phyloP scores from a whole-genome alignment of 2,329 filamentous ascomycete species.

The Aaosphaeria arxii region DNA sequence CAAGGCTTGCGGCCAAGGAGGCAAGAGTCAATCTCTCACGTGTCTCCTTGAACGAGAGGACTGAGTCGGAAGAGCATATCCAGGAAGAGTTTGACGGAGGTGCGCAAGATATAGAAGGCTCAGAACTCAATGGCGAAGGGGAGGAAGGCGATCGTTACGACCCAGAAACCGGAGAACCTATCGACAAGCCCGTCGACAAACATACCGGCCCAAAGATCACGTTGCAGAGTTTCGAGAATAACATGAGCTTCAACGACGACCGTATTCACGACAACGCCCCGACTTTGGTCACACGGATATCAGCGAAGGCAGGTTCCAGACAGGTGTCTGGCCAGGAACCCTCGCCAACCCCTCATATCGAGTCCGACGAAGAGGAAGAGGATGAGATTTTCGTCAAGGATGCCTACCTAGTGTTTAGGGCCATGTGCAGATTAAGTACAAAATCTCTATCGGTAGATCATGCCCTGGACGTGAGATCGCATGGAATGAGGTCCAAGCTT shows the following conservation, averaged over 20 bases:
- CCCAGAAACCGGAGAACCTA: slow-evolving; percentile 35
- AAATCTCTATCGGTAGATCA: slow-evolving; percentile 88
- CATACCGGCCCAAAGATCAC: slow-evolving; percentile 59
- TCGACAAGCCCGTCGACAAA: slow-evolving; percentile 44
- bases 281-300: slow-evolving; percentile 63
- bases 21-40: slow-evolving; percentile 59
- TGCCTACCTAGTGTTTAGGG: slow-evolving; percentile 93
- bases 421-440: slow-evolving; percentile 95
- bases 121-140: slow-evolving; percentile 36
- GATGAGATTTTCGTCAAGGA: slow-evolving; percentile 97
- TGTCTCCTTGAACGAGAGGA: slow-evolving; percentile 40
- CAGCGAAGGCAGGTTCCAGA: slow-evolving; percentile 42
- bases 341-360: slow-evolving; percentile 27
- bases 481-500: slow-evolving; percentile 96
- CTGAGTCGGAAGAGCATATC: slow-evolving; percentile 30
- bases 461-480: slow-evolving; percentile 85
- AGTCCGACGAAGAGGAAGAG: slow-evolving; percentile 65
- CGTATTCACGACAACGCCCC: slow-evolving; percentile 65
- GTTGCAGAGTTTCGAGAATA: slow-evolving; percentile 66
- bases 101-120: slow-evolving; percentile 20
- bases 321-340: slow-evolving; percentile 44
- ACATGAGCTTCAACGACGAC: slow-evolving; percentile 64
- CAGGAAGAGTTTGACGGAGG: slow-evolving; percentile 20
- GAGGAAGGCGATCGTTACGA: slow-evolving; percentile 38
- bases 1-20: slow-evolving; percentile 82